phyloP scores from a whole-genome alignment of 768 basidiomycete species.

The Clavaria fumosa region DNA sequence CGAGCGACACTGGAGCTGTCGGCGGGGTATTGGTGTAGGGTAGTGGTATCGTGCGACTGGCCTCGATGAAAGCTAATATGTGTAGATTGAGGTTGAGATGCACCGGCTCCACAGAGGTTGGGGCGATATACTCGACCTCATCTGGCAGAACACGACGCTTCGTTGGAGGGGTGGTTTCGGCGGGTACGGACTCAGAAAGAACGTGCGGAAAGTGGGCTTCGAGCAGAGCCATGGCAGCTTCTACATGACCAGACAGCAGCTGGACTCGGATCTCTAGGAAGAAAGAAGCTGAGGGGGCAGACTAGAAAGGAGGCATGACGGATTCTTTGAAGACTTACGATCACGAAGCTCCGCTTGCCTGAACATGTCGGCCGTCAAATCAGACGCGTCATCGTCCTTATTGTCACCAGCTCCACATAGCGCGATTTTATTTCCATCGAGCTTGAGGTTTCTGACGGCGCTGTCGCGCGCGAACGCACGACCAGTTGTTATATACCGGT shows the following conservation, averaged over 20 bases:
- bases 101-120: slow-evolving; percentile 54
- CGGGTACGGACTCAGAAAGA: slow-evolving; percentile 21
- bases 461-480: slow-evolving; percentile 51
- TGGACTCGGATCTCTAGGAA: slow-evolving; percentile 47
- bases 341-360: slow-evolving; percentile 36
- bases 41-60: slow-evolving; percentile 59
- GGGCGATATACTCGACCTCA: slow-evolving; percentile 33
- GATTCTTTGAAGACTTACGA: slow-evolving; percentile 25
- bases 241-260: slow-evolving; percentile 65
- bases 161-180: slow-evolving; percentile 11
- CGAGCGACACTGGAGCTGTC: slow-evolving; percentile 1
- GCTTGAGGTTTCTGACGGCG: slow-evolving; percentile 43
- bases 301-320: not conserved
- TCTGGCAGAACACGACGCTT: slow-evolving; percentile 16
- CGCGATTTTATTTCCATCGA: slow-evolving; percentile 54
- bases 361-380: slow-evolving; percentile 25
- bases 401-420: too few relatives aligned
- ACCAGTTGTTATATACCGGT: slow-evolving; percentile 58
- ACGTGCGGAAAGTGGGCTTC: slow-evolving; percentile 66
- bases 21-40: slow-evolving; percentile 5
- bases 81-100: slow-evolving; percentile 76
- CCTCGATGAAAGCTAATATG: slow-evolving; percentile 78
- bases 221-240: slow-evolving; percentile 50
- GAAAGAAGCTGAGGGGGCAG: not conserved
- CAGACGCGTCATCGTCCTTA: slow-evolving; percentile 9